A percentile compares a stretch with the other conserved stretches of the same genome.
These are phyloP conservation scores for Colletotrichum lini DNA, from an alignment of 2,329 filamentous ascomycete species.

Conservation along the genomic window DNA sequence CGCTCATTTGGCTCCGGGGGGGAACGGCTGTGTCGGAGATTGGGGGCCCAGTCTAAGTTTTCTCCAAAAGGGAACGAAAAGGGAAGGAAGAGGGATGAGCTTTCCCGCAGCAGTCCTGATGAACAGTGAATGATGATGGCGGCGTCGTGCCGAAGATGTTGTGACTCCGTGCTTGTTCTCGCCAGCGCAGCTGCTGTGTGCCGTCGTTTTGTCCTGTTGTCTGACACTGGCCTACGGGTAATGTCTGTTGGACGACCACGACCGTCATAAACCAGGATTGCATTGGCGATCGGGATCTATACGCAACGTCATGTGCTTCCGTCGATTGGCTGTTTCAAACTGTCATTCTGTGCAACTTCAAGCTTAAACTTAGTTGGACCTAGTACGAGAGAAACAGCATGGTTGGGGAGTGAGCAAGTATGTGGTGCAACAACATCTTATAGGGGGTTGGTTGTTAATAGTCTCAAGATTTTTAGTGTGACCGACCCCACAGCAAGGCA, in stretches of 20 bases:
- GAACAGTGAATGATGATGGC: not conserved
- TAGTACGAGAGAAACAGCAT: no score
- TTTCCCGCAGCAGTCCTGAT: not conserved
- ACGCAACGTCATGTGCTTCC: no score
- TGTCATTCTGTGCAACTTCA: no score
- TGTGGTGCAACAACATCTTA: no score
- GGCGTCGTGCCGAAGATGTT: not conserved
- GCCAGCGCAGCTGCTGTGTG: not conserved
- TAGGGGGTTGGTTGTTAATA: no score
- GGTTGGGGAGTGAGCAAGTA: no score
- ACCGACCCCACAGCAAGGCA: no score
- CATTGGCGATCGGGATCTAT: not conserved
- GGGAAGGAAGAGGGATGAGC: not conserved
- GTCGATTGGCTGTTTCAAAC: no score
- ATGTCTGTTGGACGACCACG: not conserved
- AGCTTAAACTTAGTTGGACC: no score
- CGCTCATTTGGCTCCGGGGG: conserved; percentile 18
- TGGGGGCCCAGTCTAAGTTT: not conserved
- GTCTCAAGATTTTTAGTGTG: no score
- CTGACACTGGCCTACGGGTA: not conserved
- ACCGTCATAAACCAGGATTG: not conserved
- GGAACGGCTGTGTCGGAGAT: conserved; percentile 16
- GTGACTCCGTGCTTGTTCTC: not conserved
- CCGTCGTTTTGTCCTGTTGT: not conserved
- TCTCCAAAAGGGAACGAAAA: not conserved